These are phyloP conservation scores for Fusarium mangiferae DNA, from an alignment of 2,329 filamentous ascomycete species.

Conservation along the genomic window DNA sequence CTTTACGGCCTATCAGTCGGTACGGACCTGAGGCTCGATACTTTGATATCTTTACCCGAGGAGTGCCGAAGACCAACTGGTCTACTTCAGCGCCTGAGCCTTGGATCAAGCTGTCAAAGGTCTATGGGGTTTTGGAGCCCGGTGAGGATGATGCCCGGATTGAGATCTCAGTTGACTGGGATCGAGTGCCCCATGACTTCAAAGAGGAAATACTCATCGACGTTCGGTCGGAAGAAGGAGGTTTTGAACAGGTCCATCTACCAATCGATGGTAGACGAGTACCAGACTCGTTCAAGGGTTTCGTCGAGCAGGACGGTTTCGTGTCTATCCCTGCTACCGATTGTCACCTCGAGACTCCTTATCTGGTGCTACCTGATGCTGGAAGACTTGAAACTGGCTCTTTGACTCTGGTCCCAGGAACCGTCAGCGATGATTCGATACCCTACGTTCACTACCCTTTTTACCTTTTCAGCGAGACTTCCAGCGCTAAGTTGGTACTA, in stretches of 20 bases:
- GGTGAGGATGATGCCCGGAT: constrained; percentile 39
- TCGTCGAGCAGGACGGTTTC: constrained; percentile 67
- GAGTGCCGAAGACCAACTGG: constrained; percentile 64
- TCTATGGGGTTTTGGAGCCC: constrained; percentile 60
- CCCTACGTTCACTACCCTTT: constrained; percentile 19
- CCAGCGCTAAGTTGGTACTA: not conserved
- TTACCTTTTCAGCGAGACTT: constrained; percentile 9
- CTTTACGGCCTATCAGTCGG: constrained; percentile 66
- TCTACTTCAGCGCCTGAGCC: constrained; percentile 57
- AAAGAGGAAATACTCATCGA: constrained; percentile 40
- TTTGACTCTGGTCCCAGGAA: not conserved
- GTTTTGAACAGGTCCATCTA: constrained; percentile 61
- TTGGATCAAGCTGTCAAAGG: constrained; percentile 64
- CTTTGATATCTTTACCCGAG: constrained; percentile 72
- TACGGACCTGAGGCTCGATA: constrained; percentile 67
- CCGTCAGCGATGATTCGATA: rapidly evolving
- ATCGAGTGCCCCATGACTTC: constrained; percentile 54
- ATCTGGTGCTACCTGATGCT: constrained; percentile 14
- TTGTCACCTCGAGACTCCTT: not conserved
- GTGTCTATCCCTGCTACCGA: constrained; percentile 46
- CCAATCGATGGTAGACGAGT: constrained; percentile 62
- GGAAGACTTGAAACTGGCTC: constrained; percentile 25
- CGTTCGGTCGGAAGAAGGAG: constrained; percentile 48
- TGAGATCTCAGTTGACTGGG: constrained; percentile 37
- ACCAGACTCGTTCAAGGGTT: constrained; percentile 64